These are phyloP conservation scores for Westerdykella sp. DNA, from an alignment of 2,329 filamentous ascomycete genomes.

Conservation along the genomic window DNA sequence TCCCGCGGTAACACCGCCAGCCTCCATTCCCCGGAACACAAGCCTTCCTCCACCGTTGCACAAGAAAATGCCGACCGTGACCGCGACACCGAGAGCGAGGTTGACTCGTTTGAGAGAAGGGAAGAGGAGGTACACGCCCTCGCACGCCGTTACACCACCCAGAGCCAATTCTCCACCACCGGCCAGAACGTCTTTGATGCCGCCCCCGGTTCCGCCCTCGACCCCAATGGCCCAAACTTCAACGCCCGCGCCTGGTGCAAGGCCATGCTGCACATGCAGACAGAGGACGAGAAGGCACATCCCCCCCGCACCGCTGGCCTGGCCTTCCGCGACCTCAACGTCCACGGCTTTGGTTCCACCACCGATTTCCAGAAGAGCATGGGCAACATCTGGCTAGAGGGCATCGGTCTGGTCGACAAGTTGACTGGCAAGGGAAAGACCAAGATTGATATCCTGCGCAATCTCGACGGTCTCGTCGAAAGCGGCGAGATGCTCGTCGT, in stretches of 20 bases:
- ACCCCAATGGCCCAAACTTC: conserved; percentile 44
- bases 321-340: conserved; percentile 43
- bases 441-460: conserved; percentile 58
- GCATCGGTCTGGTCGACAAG: conserved; percentile 33
- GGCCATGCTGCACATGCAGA: conserved; percentile 44
- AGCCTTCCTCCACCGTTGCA: conserved; percentile 18
- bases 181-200: conserved; percentile 36
- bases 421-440: conserved; percentile 25
- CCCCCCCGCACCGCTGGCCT: conserved; percentile 43
- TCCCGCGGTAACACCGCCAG: conserved; percentile 18
- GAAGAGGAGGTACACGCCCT: conserved; percentile 37
- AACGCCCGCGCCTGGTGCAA: conserved; percentile 45
- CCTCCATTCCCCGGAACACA: conserved; percentile 8
- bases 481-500: conserved; percentile 72
- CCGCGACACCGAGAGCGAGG: conserved; percentile 13
- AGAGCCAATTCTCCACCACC: conserved; percentile 36
- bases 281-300: conserved; percentile 37
- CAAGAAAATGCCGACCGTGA: conserved; percentile 10
- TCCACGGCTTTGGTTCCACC: conserved; percentile 44
- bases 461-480: conserved; percentile 62
- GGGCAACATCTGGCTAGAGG: conserved; percentile 42
- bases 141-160: conserved; percentile 38
- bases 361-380: conserved; percentile 50
- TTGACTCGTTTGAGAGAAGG: conserved; percentile 17
- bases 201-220: conserved; percentile 39